These are phyloP conservation scores for Pleurozium schreberi DNA, from an alignment of 225 moss, liverwort and hornwort genomes.

Conservation along the genomic window DNA sequence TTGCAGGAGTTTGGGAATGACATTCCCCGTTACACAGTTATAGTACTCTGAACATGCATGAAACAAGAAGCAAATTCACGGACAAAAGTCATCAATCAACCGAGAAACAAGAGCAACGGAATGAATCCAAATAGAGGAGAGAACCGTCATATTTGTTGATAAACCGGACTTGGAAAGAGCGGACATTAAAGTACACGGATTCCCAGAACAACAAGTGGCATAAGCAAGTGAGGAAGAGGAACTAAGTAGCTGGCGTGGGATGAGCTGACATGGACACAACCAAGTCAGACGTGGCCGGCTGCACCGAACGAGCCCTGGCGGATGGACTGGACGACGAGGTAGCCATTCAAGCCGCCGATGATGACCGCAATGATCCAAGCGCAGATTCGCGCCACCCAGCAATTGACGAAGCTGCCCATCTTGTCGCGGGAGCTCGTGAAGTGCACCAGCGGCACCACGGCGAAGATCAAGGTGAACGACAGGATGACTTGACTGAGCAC, in stretches of 20 bases:
- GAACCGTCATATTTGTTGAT: neutral
- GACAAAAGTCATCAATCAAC: neutral
- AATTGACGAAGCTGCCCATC: constrained; percentile 53
- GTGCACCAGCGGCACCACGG: constrained; percentile 69
- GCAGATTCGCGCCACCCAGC: constrained; percentile 1
- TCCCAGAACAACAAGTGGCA: neutral
- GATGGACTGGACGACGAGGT: constrained; percentile 27
- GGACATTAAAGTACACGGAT: neutral
- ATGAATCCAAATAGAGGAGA: neutral
- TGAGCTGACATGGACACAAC: neutral
- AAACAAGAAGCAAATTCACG: neutral
- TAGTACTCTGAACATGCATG: neutral
- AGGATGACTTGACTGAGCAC: constrained; percentile 78
- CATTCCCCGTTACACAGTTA: neutral
- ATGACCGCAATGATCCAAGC: constrained; percentile 4
- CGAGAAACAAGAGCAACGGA: neutral
- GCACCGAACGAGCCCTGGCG: constrained; percentile 1
- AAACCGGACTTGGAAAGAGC: neutral
- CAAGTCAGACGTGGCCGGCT: constrained; percentile 15
- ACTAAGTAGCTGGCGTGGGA: neutral
- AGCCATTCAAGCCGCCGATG: constrained; percentile 17
- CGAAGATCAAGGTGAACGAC: constrained; percentile 71
- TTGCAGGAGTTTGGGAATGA: neutral
- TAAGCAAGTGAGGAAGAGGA: neutral
- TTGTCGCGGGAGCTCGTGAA: constrained; percentile 59